Percentiles rank a stretch among this genome's conserved stretches.
phyloP scores from a whole-genome alignment of 208 protist genomes.

The Crithidia bombi region DNA sequence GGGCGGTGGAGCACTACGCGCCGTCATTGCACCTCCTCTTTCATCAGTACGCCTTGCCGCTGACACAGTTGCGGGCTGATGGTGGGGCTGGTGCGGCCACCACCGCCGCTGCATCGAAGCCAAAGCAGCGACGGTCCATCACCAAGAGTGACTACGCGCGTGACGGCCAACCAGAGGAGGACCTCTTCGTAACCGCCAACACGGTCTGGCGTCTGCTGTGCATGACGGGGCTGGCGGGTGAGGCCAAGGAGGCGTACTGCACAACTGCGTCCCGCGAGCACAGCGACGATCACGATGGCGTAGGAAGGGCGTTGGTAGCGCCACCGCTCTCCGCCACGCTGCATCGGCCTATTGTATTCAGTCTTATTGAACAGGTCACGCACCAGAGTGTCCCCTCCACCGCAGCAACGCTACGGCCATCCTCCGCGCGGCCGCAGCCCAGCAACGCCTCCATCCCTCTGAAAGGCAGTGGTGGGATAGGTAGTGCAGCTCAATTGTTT shows the following conservation, averaged over 20 bases:
- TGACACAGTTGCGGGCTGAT: constrained; percentile 18
- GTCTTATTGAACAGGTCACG: constrained; percentile 61
- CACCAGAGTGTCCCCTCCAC: constrained; percentile 22
- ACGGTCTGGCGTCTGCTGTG: constrained; percentile 69
- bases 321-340: constrained; percentile 39
- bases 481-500: not conserved
- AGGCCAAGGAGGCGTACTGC: constrained; percentile 13
- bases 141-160: not conserved
- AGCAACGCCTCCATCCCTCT: not conserved
- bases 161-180: not conserved
- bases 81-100: not conserved
- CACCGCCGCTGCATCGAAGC: not conserved
- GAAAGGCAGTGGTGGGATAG: not conserved
- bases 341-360: constrained; percentile 65
- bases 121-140: constrained; percentile 3
- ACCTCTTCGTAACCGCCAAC: constrained; percentile 47
- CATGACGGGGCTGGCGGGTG: constrained; percentile 56
- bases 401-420: not conserved
- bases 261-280: constrained; percentile 6
- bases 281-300: not conserved
- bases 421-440: not conserved
- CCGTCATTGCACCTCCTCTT: constrained; percentile 60
- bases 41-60: constrained; percentile 47
- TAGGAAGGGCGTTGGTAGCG: not conserved
- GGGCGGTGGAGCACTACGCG: constrained; percentile 52